Percentiles rank a stretch among this genome's conserved stretches.
phyloP scores from a whole-genome alignment of 83 land plant genomes.

The Picea mariana region DNA sequence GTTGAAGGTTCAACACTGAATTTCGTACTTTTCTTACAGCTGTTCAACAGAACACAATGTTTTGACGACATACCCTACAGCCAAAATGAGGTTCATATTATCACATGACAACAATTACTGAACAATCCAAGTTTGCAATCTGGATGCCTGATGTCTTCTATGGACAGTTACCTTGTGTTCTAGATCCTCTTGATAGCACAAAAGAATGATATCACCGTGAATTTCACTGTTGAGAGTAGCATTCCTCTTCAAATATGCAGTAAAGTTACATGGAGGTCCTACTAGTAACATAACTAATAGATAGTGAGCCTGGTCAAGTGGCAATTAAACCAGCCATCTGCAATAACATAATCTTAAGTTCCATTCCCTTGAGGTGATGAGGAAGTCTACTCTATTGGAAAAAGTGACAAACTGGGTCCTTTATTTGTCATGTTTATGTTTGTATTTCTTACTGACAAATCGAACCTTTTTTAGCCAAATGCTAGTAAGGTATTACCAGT shows the following conservation, averaged over 20 bases:
- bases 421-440: neutral
- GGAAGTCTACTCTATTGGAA: neutral
- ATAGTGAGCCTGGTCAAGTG: neutral
- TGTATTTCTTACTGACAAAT: neutral
- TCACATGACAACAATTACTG: neutral
- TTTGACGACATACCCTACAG: too few species aligned
- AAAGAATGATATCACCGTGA: neutral
- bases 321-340: neutral
- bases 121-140: neutral
- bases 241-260: neutral
- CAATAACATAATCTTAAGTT: too few species aligned
- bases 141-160: neutral
- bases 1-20: too few species aligned
- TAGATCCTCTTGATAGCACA: too few species aligned
- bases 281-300: neutral
- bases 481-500: conserved; percentile 49
- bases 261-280: neutral
- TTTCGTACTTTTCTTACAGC: too few species aligned
- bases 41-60: too few species aligned
- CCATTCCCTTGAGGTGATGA: neutral
- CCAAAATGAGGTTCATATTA: neutral
- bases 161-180: too few species aligned
- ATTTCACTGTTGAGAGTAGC: neutral
- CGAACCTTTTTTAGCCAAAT: neutral
- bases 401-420: neutral